phyloP scores from a whole-genome alignment of 805 yeast genomes.

The Schizosaccharomyces lindneri region DNA sequence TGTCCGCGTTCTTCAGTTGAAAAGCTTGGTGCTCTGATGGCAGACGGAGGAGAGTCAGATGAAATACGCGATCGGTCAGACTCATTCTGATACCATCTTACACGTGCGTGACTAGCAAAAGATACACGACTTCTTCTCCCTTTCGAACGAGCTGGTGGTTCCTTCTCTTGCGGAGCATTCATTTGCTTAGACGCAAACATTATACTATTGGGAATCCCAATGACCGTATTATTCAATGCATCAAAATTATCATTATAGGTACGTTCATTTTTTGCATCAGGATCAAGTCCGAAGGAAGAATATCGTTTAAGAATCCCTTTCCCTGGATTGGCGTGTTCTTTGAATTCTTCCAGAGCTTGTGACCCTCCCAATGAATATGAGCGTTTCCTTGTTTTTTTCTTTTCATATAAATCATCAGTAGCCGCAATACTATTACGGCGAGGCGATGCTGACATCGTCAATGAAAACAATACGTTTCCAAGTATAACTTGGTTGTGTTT shows the following conservation, averaged over 20 bases:
- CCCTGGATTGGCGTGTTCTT: background rate
- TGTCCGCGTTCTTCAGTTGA: background rate
- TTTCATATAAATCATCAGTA: background rate
- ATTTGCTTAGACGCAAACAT: background rate
- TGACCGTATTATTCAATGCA: background rate
- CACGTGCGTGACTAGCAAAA: slow-evolving; percentile 22
- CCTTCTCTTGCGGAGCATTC: slow-evolving; percentile 5
- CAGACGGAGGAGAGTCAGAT: no score
- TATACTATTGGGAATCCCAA: background rate
- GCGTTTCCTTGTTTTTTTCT: background rate
- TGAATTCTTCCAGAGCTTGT: background rate
- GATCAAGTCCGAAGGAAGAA: background rate
- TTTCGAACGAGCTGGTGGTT: background rate
- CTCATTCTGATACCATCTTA: background rate
- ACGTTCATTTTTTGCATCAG: background rate
- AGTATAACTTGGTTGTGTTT: background rate
- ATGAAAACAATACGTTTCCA: background rate
- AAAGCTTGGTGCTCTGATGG: no score
- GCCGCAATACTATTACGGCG: background rate
- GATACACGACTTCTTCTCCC: slow-evolving; percentile 32
- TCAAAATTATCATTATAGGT: background rate
- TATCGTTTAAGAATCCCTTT: background rate
- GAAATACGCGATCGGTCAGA: background rate
- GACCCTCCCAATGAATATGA: background rate
- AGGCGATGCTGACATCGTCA: background rate